phyloP scores from a whole-genome alignment of 2,329 filamentous ascomycete species.

The Fusarium sp. region DNA sequence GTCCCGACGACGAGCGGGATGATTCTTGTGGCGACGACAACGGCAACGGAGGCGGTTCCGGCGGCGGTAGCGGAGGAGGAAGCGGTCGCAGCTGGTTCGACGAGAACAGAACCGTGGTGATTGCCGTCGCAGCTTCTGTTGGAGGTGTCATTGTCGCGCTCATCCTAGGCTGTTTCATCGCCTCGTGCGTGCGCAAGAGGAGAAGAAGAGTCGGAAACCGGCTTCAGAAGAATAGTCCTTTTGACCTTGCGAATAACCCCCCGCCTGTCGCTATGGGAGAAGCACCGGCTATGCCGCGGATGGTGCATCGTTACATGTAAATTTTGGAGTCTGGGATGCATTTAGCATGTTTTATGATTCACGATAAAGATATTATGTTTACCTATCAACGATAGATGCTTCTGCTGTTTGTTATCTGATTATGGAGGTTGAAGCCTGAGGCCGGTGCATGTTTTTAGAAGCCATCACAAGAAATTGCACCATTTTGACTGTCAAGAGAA shows the following conservation, averaged over 20 bases:
- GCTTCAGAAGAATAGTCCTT: conserved; percentile 8
- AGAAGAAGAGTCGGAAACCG: not conserved
- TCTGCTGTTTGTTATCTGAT: not conserved
- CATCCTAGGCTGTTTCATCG: not conserved
- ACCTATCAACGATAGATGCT: not conserved
- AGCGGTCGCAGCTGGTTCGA: conserved; percentile 22
- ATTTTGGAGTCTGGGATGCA: not conserved
- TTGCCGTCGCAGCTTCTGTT: conserved; percentile 20
- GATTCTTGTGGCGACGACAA: not conserved
- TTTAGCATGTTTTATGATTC: not conserved
- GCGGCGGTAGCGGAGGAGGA: not conserved
- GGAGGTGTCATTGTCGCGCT: conserved; percentile 16
- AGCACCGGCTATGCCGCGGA: not conserved
- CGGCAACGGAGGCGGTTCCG: not conserved
- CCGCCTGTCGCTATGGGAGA: not conserved
- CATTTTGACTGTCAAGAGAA: not conserved
- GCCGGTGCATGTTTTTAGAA: not conserved
- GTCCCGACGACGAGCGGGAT: conserved; percentile 18
- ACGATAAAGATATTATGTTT: not conserved
- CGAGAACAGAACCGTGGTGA: conserved; percentile 26
- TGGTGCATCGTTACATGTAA: conserved; percentile 29
- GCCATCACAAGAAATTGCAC: not conserved
- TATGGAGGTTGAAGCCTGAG: not conserved
- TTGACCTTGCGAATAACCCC: not conserved
- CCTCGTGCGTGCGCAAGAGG: conserved; percentile 7